Percentiles rank a stretch among this genome's conserved stretches.
These are phyloP conservation scores for Eucalyptus fibrosa DNA, from an alignment of 345 rosid species.

Conservation along the genomic window DNA sequence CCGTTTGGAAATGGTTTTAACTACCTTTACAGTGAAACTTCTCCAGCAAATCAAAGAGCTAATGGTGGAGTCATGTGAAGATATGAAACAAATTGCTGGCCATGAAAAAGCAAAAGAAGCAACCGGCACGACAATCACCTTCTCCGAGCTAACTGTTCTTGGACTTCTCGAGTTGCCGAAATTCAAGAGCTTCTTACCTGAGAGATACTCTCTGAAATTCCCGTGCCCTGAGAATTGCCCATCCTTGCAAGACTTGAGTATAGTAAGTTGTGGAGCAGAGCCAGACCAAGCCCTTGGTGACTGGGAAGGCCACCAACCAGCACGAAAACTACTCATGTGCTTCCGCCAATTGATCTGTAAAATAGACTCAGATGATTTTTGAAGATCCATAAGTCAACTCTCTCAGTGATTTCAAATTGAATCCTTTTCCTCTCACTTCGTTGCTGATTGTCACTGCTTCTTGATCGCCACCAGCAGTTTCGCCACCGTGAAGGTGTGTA, in stretches of 20 bases:
- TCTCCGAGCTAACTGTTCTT: not conserved
- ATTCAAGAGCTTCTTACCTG: not conserved
- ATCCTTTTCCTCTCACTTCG: no score
- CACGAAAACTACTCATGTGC: fast-evolving
- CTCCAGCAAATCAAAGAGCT: not conserved
- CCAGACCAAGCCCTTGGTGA: not conserved
- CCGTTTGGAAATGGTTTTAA: not conserved
- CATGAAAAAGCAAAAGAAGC: not conserved
- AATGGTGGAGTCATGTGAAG: not conserved
- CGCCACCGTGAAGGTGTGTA: not conserved
- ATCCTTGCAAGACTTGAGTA: not conserved
- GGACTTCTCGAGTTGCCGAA: not conserved
- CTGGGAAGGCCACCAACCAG: fast-evolving
- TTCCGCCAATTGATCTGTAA: no score
- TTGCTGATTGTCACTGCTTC: no score
- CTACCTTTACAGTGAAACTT: not conserved
- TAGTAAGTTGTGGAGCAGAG: not conserved
- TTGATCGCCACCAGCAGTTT: fast-evolving
- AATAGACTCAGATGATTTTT: no score
- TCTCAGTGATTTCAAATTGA: no score
- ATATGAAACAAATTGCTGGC: not conserved
- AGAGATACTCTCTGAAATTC: not conserved
- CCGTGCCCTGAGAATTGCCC: no score
- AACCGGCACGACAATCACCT: fast-evolving
- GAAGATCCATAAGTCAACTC: no score